A percentile compares a stretch with the other conserved stretches of the same genome.
phyloP scores from a whole-genome alignment of 352 stramenopile genomes.

The Thraustotheca clavata region DNA sequence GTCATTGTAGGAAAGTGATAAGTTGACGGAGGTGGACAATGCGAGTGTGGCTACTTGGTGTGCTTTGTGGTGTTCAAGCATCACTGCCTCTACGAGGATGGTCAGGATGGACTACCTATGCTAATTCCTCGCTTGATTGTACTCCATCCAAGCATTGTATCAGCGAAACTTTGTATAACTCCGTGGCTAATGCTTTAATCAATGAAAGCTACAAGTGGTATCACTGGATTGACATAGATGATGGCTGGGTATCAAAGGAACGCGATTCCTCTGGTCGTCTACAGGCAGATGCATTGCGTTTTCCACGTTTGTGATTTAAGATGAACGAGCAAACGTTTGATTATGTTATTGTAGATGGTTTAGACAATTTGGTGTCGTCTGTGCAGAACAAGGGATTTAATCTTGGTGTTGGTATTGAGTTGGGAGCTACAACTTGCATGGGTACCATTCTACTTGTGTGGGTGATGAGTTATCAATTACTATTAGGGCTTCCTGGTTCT shows the following conservation, averaged over 20 bases:
- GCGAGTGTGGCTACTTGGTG: no score
- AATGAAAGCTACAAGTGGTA: not conserved
- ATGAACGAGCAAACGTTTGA: not conserved
- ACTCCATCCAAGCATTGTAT: not conserved
- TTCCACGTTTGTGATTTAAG: not conserved
- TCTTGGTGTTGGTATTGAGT: not conserved
- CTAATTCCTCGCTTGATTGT: not conserved
- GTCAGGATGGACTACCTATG: not conserved
- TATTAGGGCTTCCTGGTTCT: not conserved
- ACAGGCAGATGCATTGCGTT: not conserved
- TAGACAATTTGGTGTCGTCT: not conserved
- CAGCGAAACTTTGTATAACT: not conserved
- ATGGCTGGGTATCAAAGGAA: not conserved
- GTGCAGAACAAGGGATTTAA: not conserved
- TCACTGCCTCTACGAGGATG: not conserved
- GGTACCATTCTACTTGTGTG: not conserved
- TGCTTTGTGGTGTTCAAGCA: not conserved
- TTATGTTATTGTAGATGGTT: not conserved
- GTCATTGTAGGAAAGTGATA: no score
- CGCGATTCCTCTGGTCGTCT: not conserved
- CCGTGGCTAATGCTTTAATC: not conserved
- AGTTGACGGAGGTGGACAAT: no score
- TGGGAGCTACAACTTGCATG: not conserved
- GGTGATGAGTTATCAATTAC: not conserved
- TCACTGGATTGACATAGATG: not conserved